These are phyloP conservation scores for Torulaspora gathmanii DNA, from an alignment of 805 yeast species.

Conservation along the genomic window DNA sequence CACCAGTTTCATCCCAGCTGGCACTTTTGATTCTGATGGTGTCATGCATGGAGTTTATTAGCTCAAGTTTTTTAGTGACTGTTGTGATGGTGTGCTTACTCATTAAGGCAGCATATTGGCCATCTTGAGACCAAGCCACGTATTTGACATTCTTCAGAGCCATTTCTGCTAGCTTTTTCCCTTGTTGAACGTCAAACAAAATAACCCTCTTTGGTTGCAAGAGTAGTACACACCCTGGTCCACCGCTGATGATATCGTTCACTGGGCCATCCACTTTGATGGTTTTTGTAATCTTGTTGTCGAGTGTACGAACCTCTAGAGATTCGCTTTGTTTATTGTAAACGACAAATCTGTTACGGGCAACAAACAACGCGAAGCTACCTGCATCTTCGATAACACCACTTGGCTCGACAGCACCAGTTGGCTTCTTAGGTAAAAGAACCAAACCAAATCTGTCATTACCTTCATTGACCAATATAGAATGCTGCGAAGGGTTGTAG, in stretches of 20 bases:
- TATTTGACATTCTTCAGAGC: constrained; percentile 78
- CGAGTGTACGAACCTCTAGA: constrained; percentile 80
- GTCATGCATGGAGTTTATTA: constrained; percentile 84
- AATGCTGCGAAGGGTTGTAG: constrained; percentile 88
- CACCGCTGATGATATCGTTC: constrained; percentile 68
- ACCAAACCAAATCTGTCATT: constrained; percentile 67
- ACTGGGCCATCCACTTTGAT: constrained; percentile 65
- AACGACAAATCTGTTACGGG: constrained; percentile 90
- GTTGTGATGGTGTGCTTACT: constrained; percentile 90
- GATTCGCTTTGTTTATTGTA: constrained; percentile 58
- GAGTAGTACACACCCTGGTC: constrained; percentile 77
- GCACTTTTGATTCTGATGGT: constrained; percentile 95
- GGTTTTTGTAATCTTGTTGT: constrained; percentile 74
- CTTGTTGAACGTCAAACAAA: constrained; percentile 89
- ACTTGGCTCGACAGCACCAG: constrained; percentile 94
- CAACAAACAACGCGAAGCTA: constrained; percentile 81
- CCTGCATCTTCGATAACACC: constrained; percentile 76
- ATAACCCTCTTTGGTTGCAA: constrained; percentile 69
- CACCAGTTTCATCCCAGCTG: constrained; percentile 94
- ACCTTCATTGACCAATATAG: constrained; percentile 72
- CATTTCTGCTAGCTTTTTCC: constrained; percentile 65
- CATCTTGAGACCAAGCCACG: constrained; percentile 83
- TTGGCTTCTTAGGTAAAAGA: constrained; percentile 74
- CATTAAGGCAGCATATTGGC: constrained; percentile 79
- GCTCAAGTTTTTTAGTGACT: constrained; percentile 72